These are phyloP conservation scores for Ustilago bromivora DNA, from an alignment of 1,284 basidiomycete genomes.

Conservation along the genomic window DNA sequence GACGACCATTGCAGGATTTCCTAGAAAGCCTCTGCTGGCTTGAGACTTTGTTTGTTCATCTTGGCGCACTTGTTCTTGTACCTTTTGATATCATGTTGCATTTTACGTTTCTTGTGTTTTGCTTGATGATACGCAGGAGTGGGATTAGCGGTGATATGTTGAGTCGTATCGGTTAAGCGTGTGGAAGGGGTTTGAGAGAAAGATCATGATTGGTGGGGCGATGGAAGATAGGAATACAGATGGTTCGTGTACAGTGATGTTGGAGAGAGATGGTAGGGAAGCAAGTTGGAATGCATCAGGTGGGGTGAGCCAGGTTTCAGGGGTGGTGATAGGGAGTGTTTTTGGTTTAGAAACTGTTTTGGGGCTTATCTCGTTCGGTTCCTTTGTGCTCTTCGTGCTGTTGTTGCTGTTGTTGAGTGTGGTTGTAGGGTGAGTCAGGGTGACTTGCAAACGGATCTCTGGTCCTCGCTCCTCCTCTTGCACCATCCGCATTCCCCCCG, in stretches of 20 bases:
- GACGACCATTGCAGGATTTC: not conserved
- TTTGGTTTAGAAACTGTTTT: conserved; percentile 14
- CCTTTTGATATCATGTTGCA: too few species aligned
- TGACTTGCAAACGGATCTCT: conserved; percentile 24
- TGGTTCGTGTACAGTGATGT: too few species aligned
- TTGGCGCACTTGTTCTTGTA: too few species aligned
- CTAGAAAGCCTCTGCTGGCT: not conserved
- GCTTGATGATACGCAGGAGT: too few species aligned
- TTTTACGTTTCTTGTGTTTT: too few species aligned
- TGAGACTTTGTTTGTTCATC: too few species aligned
- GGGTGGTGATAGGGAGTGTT: conserved; percentile 5
- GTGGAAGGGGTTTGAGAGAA: not conserved
- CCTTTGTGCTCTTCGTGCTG: not conserved
- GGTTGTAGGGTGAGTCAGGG: conserved; percentile 4
- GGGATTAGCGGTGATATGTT: too few species aligned
- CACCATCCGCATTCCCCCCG: not conserved
- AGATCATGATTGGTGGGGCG: not conserved
- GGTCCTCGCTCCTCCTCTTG: not conserved
- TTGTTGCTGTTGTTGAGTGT: not conserved
- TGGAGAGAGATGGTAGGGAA: too few species aligned
- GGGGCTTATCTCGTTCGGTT: conserved; percentile 7
- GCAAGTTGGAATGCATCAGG: not conserved
- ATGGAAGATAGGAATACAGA: too few species aligned
- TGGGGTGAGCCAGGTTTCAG: too few species aligned
- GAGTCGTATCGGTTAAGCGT: too few species aligned